These are phyloP conservation scores for Vigna angularis DNA, from an alignment of 306 rosid genomes.

Conservation along the genomic window DNA sequence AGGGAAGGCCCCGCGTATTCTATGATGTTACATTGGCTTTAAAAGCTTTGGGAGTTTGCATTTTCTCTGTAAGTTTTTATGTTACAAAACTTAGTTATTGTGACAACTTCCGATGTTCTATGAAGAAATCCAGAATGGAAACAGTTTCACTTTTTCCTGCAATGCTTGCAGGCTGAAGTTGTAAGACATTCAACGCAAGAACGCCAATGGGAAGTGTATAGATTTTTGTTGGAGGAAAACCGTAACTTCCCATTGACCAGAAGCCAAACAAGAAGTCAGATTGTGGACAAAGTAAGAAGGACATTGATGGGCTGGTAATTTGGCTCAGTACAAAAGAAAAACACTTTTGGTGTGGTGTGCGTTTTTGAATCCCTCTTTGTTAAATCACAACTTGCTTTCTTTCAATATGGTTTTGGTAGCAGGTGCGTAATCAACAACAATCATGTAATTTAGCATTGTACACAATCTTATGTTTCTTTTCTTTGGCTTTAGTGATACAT, in stretches of 20 bases:
- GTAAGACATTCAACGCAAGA: slow-evolving; percentile 73
- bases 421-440: neutral
- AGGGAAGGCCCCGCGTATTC: slow-evolving; percentile 91
- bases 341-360: slow-evolving; percentile 35
- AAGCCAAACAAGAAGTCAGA: slow-evolving; percentile 66
- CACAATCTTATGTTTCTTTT: slow-evolving; percentile 16
- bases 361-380: slow-evolving; percentile 23
- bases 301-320: slow-evolving; percentile 85
- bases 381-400: slow-evolving; percentile 29
- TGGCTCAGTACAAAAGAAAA: slow-evolving; percentile 31
- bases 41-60: slow-evolving; percentile 65
- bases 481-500: slow-evolving; percentile 17
- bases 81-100: slow-evolving; percentile 1
- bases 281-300: slow-evolving; percentile 80
- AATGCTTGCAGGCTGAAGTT: slow-evolving; percentile 73
- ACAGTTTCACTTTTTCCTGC: neutral
- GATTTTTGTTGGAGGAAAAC: slow-evolving; percentile 79
- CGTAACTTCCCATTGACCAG: slow-evolving; percentile 65
- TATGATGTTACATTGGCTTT: slow-evolving; percentile 79
- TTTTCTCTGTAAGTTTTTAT: slow-evolving; percentile 66
- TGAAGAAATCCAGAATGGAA: slow-evolving; percentile 22
- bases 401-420: slow-evolving; percentile 25
- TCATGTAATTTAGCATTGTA: slow-evolving; percentile 25
- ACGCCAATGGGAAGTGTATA: slow-evolving; percentile 91
- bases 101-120: slow-evolving; percentile 16